Evolutionary conservation across 2,329 filamentous ascomycete species (phyloP), one percentile per base, ranked within the genome.

Genomic region (Talaromyces funiculosus): DNA sequence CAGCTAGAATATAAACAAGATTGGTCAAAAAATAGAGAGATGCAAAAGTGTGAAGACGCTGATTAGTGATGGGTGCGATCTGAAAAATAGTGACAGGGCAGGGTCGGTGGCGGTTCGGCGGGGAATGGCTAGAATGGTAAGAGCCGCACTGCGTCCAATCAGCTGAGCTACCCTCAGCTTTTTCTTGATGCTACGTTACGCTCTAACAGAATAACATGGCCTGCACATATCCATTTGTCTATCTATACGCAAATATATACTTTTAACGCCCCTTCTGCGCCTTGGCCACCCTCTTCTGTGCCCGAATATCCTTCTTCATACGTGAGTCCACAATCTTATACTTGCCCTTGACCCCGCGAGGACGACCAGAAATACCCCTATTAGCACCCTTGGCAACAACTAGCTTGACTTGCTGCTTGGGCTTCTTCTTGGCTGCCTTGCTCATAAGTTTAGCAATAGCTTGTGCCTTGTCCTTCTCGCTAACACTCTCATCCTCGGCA

Each of bases 311-410:
- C 86, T 97, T 97, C 86, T 97, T 97, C 86, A 97, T 86, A 67
- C 94, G 84, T 14, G 90, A 81, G 78, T 97, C 93, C 59, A 99
- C 93, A 82, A 99, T 96, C 82, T 96, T 96, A 75, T 99, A 99
- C 67, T 90, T 88, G 38, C 93, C 93, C 84, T 96, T 97, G 24
- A 96, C 91, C 62, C 93, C 94, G 74, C 86, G 89, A 2, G 94
- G 94, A 67, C 93, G 82, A 20, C 92, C 93, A 72, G 89, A 85
- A 71, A 96, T 86, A 70, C 91, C 93, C 67, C 86, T 88, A 75
- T 97, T 97, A 55, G 84, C 78, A 63, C 93, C 93, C 63, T 83
- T 86, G 16, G 94, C 94, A 64, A 97, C 92, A 35, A 99, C 91
- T 47, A 99, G 83, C 76, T 90, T 94, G 64, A 95, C 87, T 62